Percentiles rank a stretch among this genome's conserved stretches.
These are phyloP conservation scores for Leptosphaerulina australis DNA, from an alignment of 2,329 filamentous ascomycete species.

Conservation along the genomic window DNA sequence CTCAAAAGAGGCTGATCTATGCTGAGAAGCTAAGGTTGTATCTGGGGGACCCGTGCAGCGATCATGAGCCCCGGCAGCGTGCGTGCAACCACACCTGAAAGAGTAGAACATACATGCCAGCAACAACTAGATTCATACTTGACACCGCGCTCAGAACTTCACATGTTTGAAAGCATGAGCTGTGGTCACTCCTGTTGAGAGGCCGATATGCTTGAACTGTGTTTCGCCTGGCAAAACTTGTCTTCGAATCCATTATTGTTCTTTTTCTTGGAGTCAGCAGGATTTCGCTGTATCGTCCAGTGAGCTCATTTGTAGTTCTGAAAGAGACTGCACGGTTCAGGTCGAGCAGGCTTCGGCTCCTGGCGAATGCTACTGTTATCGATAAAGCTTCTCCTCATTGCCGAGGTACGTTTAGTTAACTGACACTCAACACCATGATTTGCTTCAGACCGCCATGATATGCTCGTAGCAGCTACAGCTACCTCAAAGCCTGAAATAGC, in stretches of 20 bases:
- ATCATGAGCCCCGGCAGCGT: too few species aligned
- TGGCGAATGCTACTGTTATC: conserved; percentile 17
- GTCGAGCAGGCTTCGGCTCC: not conserved
- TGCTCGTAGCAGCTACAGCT: conserved; percentile 7
- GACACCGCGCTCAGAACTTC: not conserved
- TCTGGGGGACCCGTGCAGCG: too few species aligned
- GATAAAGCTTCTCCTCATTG: conserved; percentile 28
- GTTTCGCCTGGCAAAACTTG: not conserved
- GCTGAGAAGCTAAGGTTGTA: too few species aligned
- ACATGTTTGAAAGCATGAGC: not conserved
- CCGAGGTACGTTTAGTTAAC: conserved; percentile 30
- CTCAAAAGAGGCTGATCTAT: too few species aligned
- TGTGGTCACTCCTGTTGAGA: not conserved
- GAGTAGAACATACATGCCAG: too few species aligned
- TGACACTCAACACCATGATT: conserved; percentile 23
- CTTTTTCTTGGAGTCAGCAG: not conserved
- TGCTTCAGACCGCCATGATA: conserved; percentile 27
- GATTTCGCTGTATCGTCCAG: not conserved
- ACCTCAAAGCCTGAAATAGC: not conserved
- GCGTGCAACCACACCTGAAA: too few species aligned
- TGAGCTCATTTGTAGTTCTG: not conserved
- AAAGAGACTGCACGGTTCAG: not conserved
- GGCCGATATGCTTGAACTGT: not conserved
- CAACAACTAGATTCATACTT: too few species aligned
- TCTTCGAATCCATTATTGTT: not conserved